phyloP scores from a whole-genome alignment of 176 grass and related monocot genomes.

The Phoenix dactylifera region DNA sequence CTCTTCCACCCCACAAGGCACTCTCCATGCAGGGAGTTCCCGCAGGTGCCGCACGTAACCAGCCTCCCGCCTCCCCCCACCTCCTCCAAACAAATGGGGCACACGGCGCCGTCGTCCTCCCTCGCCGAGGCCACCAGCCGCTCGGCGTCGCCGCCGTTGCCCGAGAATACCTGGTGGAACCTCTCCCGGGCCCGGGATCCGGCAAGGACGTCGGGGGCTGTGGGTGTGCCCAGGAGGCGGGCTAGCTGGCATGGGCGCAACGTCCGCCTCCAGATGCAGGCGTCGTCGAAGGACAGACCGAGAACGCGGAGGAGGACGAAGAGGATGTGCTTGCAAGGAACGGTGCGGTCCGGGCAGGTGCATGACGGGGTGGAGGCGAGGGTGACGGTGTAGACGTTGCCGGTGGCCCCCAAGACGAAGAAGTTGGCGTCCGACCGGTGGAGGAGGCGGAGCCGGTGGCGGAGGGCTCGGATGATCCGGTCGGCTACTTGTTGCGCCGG shows the following conservation, averaged over 20 bases:
- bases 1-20: slow-evolving; percentile 84
- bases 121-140: slow-evolving; percentile 18
- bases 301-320: slow-evolving; percentile 93
- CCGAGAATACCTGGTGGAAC: slow-evolving; percentile 29
- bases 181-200: slow-evolving; percentile 44
- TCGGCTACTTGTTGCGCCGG: slow-evolving; percentile 33
- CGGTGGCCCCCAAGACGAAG: slow-evolving; percentile 33
- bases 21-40: slow-evolving; percentile 79
- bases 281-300: slow-evolving; percentile 65
- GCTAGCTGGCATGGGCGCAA: slow-evolving; percentile 65
- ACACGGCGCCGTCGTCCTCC: slow-evolving; percentile 1
- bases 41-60: slow-evolving; percentile 60
- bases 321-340: slow-evolving; percentile 90
- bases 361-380: slow-evolving; percentile 45
- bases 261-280: slow-evolving; percentile 64
- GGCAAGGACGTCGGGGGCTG: slow-evolving; percentile 38
- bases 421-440: slow-evolving; percentile 16
- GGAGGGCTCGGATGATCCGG: slow-evolving; percentile 45
- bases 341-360: slow-evolving; percentile 71
- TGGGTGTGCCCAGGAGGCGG: slow-evolving; percentile 48
- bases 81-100: slow-evolving; percentile 91
- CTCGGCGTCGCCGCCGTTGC: not conserved
- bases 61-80: slow-evolving; percentile 23
- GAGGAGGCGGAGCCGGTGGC: slow-evolving; percentile 17
- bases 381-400: slow-evolving; percentile 85